These are phyloP conservation scores for Fraxinus greggii DNA, from an alignment of 305 asterid genomes.

Conservation along the genomic window DNA sequence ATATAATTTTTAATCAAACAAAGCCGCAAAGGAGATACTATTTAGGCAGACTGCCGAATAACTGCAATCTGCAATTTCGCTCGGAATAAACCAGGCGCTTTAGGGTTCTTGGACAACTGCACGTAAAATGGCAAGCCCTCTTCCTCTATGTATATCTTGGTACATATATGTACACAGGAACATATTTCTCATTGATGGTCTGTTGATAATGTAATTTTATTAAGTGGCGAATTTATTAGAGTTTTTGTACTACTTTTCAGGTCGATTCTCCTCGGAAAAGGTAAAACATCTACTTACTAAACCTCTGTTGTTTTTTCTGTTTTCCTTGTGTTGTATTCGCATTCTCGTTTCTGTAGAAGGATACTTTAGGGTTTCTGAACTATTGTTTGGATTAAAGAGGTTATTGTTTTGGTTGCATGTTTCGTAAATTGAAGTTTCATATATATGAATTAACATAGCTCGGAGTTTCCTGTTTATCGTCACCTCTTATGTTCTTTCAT, in stretches of 20 bases:
- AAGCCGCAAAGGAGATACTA: not conserved
- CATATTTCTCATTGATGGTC: not conserved
- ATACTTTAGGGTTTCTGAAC: constrained; percentile 19
- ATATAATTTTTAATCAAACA: not conserved
- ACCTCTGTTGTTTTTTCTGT: not conserved
- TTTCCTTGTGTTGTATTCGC: not conserved
- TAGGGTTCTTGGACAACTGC: constrained; percentile 45
- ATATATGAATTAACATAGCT: not conserved
- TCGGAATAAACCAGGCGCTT: constrained; percentile 34
- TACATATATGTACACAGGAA: not conserved
- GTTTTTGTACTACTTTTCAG: constrained; percentile 42
- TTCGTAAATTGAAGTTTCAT: not conserved
- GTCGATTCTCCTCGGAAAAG: constrained; percentile 89
- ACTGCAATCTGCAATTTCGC: not conserved
- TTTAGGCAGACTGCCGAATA: not conserved
- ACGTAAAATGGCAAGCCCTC: constrained; percentile 48
- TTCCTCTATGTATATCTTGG: not conserved
- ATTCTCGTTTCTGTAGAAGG: not conserved
- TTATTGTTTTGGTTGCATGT: constrained; percentile 9
- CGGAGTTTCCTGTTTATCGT: not conserved
- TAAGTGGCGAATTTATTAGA: constrained; percentile 4
- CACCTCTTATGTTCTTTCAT: not conserved
- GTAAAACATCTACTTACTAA: constrained; percentile 27
- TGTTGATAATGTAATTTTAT: not conserved
- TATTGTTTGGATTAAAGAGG: constrained; percentile 1